Evolutionary conservation across 2,329 filamentous ascomycete species (phyloP).

Genomic region (Alternaria consortialis): DNA sequence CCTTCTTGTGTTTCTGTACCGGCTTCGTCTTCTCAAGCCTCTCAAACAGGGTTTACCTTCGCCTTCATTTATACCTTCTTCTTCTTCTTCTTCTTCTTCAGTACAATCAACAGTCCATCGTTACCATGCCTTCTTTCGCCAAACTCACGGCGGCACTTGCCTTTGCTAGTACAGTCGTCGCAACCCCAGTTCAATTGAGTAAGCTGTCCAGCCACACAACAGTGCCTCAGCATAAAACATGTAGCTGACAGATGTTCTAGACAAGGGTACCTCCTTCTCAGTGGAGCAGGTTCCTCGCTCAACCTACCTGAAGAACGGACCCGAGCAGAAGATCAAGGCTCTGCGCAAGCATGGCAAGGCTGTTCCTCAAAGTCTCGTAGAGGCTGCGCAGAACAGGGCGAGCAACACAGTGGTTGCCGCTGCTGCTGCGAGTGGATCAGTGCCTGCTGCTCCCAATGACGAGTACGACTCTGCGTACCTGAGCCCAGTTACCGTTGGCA

Average conservation of each 20-base stretch:
- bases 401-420: slow-evolving; percentile 20
- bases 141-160: slow-evolving; percentile 45
- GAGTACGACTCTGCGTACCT: slow-evolving; percentile 45
- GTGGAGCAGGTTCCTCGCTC: slow-evolving; percentile 43
- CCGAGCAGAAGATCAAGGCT: slow-evolving; percentile 50
- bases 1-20: slow-evolving; percentile 27
- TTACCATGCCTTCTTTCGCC: slow-evolving; percentile 46
- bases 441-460: slow-evolving; percentile 53
- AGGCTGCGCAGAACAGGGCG: slow-evolving; percentile 46
- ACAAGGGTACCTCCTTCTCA: slow-evolving; percentile 42
- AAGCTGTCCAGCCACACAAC: background rate
- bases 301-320: slow-evolving; percentile 50
- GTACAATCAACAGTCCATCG: slow-evolving; percentile 12
- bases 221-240: background rate
- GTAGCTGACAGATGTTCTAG: background rate
- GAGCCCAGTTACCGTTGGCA: slow-evolving; percentile 68
- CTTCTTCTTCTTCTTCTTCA: slow-evolving; percentile 17
- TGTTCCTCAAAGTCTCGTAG: slow-evolving; percentile 39
- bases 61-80: slow-evolving; percentile 21
- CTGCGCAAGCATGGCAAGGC: slow-evolving; percentile 51
- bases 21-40: slow-evolving; percentile 12
- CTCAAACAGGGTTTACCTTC: slow-evolving; percentile 26
- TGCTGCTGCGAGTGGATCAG: slow-evolving; percentile 44
- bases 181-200: slow-evolving; percentile 40
- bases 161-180: slow-evolving; percentile 35